A percentile compares a stretch with the other conserved stretches of the same genome.
These are phyloP conservation scores for Diospyros lotus DNA, from an alignment of 148 eudicot species.

Conservation along the genomic window DNA sequence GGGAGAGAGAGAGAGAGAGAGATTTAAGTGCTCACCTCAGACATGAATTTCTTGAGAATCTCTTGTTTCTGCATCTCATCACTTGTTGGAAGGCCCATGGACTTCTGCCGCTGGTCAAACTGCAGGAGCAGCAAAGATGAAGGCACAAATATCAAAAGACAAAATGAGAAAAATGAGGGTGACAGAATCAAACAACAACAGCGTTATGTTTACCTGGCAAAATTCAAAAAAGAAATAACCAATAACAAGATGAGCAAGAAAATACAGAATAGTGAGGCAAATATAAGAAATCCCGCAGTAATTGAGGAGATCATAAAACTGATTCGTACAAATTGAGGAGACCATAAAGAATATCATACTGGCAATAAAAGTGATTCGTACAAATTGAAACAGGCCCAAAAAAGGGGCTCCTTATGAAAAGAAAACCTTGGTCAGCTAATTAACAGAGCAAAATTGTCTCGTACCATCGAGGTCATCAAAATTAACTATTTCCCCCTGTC, in stretches of 20 bases:
- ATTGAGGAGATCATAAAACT: not conserved
- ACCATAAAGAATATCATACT: not conserved
- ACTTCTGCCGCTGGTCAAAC: constrained; percentile 90
- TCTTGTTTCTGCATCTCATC: constrained; percentile 86
- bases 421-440: too few relatives aligned
- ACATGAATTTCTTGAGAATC: constrained; percentile 73
- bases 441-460: not conserved
- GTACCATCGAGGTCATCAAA: not conserved
- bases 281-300: not conserved
- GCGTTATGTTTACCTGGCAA: too few relatives aligned
- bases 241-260: not conserved
- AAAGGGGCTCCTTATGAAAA: not conserved
- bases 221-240: too few relatives aligned
- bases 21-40: constrained; percentile 42
- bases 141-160: too few relatives aligned
- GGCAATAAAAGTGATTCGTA: not conserved
- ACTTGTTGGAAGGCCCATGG: constrained; percentile 83
- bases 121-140: constrained; percentile 11
- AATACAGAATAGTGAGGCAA: not conserved
- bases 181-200: not conserved
- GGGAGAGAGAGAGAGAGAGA: not conserved
- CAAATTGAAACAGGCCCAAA: not conserved
- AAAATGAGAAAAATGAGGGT: not conserved
- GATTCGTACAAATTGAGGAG: not conserved
- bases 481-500: not conserved